Evolutionary conservation across 1,284 basidiomycete genomes (phyloP), one percentile per base, ranked within the genome.

Genomic region (Rhodotorula sp.): DNA sequence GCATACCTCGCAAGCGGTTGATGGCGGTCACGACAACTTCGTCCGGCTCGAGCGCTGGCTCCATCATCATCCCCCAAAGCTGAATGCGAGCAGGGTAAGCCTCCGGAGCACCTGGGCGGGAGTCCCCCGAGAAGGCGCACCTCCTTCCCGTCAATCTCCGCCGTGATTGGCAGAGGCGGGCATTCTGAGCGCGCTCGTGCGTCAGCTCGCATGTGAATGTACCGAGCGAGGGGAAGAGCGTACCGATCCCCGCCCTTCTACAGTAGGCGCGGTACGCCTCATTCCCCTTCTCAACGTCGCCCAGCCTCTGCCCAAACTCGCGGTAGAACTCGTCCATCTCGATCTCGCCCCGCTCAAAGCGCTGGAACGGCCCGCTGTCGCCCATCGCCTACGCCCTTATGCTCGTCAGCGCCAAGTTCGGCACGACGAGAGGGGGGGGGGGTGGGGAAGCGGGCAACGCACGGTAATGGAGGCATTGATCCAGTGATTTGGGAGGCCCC

Each of bases 41-140:
- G 44, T 81, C 80, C 0, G 77, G 72, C 17, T 72, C 72, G 1
- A 75, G 72, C 15, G 79, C 78, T 3, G 72, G 76, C n/a, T 71
- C 76, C 81, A 82, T 82, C 81, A 82, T 82, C 51, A 70, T 66
- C 9, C 77, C 77, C 71, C 81, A 82, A 0, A 82, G 74, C 81
- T 82, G 72, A 34, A 36, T 50, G 22, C 13, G 22, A 0, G 39
- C 1, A 21, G 19, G 19, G 53, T 54, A 29, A 54, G 32, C 19
- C 17, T 8, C 10, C 12, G 15, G 4, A 8, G 29, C 15, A 32
- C 29, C 8, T 2, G 6, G 21, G 7, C 29, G 2, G 5, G 53
- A 34, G 21, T 0, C 21, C 15, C 56, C 72, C 29, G 53, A 34
- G 10, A 8, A 19, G 10, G 56, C 74, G 68, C 56, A 80, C 80